Base-by-base conservation (phyloP, 768 basidiomycete species). In the Thelephora ganbajun region DNA sequence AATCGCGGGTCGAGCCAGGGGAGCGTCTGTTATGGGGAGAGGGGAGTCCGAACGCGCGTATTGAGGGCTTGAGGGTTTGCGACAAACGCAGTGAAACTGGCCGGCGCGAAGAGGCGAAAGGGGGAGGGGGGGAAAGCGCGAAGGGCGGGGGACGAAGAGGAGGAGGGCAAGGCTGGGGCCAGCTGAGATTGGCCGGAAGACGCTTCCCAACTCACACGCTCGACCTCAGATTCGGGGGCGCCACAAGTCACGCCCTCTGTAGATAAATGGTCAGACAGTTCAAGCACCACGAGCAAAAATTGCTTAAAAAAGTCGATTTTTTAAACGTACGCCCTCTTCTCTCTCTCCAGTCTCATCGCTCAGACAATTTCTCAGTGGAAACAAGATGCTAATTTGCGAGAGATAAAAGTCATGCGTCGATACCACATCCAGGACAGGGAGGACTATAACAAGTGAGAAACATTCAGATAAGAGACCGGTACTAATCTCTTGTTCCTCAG, bases 241-340 rank as follows among this genome's bases (percentile, higher is more conserved):
- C 39, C 39, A 41, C 39, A 41, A 18, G 39, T 41, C 39, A 18
- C 18, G 39, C 39, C 45, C 51, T 48, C 50, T 52, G 47, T 49
- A 7, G 43, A 37, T 54, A 41, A n/a, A 85, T 86, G 83, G 91
- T 96, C 71, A 74, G 93, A 54, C 83, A 94, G 67, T 76, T 98
- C 63, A 97, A 94, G 69, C 77, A 88, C 62, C 96, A 99, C 66
- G 94, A 99, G 64, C 82, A 92, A 63, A 93, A 84, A 59, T 74
- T 96, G 33, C 76, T 93, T 62, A 92, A 88, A 63, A 92, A 96
- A 67, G 93, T 98, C 57, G 96, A 98, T 66, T 96, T 99, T 63
- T 74, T 97, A 51, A 88, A 85, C 59, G 92, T 90, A 59, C 49
- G 78, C 68, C 6, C 9, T 12, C 19, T 44, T 36, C 35, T 39